Base-by-base conservation (phyloP, 441 rosid species). In the Croton setiger region DNA sequence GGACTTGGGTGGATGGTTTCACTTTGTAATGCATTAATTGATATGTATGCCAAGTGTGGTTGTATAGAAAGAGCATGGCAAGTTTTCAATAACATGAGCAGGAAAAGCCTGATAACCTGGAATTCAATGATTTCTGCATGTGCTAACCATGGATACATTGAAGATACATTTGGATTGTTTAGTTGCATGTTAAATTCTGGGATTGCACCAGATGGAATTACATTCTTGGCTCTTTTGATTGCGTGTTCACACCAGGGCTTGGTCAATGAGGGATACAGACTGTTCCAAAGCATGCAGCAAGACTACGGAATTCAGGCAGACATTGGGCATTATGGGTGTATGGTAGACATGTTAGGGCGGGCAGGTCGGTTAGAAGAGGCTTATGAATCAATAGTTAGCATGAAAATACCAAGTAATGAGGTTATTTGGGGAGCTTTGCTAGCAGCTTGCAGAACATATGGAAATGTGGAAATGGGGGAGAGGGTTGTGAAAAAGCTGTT, bases 1-100 rank as follows among this genome's bases (percentile, higher is more conserved):
- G 76, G 71, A n/a, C 66, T 66, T 60, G 67, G 67, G 15, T 72
- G 76, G 76, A 66, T 72, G 75, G 71, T 72, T 66, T 72, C 76
- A 15, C 76, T 72, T 41, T 72, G 76, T 59, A 72, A 72, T 33
- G 76, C 67, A 2, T 43, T 72, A 48, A 66, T 72, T 43, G 67
- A 66, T 60, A 72, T 72, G 71, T 66, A 66, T 20, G 71, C 71
- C 4, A 72, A 72, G 55, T 72, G 76, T 60, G 76, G 76, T 31
- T 52, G 62, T n/a, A 35, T 72, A 48, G 49, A 66, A 52, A 60
- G 49, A 72, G 71, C 71, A 18, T 72, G 76, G 76, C 62, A 43
- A 47, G 76, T 72, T 64, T 72, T 72, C 60, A 60, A 43, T 49
- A 72, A 52, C 10, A 72, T 66, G 76, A 72, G 39, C 9, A 60